These are phyloP conservation scores for Russula virescens DNA, from an alignment of 768 basidiomycete genomes.

Conservation along the genomic window DNA sequence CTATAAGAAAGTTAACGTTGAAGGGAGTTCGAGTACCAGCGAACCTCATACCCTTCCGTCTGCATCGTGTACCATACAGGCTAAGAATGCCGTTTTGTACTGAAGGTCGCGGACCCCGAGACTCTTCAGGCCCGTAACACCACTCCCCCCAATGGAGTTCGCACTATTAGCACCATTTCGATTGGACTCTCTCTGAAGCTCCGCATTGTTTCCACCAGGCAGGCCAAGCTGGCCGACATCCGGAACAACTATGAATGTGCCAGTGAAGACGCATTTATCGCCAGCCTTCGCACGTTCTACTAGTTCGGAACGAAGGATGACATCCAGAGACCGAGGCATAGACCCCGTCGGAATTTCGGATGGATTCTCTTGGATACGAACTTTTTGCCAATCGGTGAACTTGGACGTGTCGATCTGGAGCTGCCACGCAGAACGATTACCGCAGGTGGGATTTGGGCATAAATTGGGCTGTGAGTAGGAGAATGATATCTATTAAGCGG, in stretches of 20 bases:
- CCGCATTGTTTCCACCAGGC: slow-evolving; percentile 88
- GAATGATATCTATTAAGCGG: not conserved
- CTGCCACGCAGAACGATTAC: slow-evolving; percentile 86
- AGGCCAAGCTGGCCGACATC: slow-evolving; percentile 95
- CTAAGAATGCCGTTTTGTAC: slow-evolving; percentile 97
- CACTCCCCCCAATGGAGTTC: slow-evolving; percentile 63
- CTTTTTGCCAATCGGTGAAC: slow-evolving; percentile 99
- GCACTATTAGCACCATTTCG: slow-evolving; percentile 53
- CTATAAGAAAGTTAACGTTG: slow-evolving; percentile 34
- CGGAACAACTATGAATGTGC: slow-evolving; percentile 96
- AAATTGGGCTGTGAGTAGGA: slow-evolving; percentile 63
- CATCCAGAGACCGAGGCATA: slow-evolving; percentile 96
- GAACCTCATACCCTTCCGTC: slow-evolving; percentile 69
- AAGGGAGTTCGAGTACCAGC: not conserved
- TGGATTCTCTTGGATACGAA: slow-evolving; percentile 97
- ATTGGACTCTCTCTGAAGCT: slow-evolving; percentile 82
- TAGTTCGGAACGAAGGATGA: slow-evolving; percentile 89
- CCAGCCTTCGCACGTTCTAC: slow-evolving; percentile 99
- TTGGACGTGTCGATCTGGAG: slow-evolving; percentile 93
- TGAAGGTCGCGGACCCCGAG: slow-evolving; percentile 93
- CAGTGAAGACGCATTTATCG: slow-evolving; percentile 97
- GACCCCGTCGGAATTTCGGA: slow-evolving; percentile 98
- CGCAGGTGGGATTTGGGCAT: slow-evolving; percentile 92
- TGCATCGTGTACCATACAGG: slow-evolving; percentile 93
- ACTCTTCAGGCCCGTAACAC: slow-evolving; percentile 91